Base-by-base conservation (phyloP, 148 eudicot species). In the Gaultheria prostrata region DNA sequence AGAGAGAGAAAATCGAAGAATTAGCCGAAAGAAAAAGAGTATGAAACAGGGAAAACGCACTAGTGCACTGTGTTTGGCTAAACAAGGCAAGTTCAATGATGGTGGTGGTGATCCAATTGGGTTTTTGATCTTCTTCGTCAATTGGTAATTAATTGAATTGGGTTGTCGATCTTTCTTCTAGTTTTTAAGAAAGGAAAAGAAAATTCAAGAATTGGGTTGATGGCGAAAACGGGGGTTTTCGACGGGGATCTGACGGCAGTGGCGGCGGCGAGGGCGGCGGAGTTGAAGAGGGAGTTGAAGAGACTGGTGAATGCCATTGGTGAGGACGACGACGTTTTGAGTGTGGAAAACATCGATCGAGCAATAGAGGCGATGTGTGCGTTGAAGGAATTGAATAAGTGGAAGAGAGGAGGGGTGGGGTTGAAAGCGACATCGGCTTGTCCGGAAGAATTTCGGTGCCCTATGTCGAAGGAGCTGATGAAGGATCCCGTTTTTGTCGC, bases 381-480 rank as follows among this genome's bases (percentile, higher is more conserved):
- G 71, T 87, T 95, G 81, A 92, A 80, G 85, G 93, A 91, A 3
- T 84, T 92, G 82, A 94, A 96, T 82, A 94, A 96, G 83, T 54
- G 85, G 49, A 85, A 82, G 76, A 79, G 89, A 50, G 53, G 77
- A 50, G 28, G 67, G 12, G 67, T 10, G 26, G 8, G 70, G 10
- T 63, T 24, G 70, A 63, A 63, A 63, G 14, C 1, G 72, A 67
- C 79, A 0, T 65, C 2, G 56, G n/a, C 54, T 54, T 86, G 28
- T 76, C 99, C 99, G 13, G 88, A 89, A 15, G 91, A 91, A 82
- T 97, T 91, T 81, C 84, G 88, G 45, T 97, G 99, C 69, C 98
- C 99, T 32, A 91, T 97, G 78, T 97, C 99, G 15, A 94, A 97
- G 78, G 88, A 88, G n/a, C 89, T 97, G 46, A 97, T 97, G 97